phyloP scores from a whole-genome alignment of 768 basidiomycete genomes.

The Mycena albidolilacea region DNA sequence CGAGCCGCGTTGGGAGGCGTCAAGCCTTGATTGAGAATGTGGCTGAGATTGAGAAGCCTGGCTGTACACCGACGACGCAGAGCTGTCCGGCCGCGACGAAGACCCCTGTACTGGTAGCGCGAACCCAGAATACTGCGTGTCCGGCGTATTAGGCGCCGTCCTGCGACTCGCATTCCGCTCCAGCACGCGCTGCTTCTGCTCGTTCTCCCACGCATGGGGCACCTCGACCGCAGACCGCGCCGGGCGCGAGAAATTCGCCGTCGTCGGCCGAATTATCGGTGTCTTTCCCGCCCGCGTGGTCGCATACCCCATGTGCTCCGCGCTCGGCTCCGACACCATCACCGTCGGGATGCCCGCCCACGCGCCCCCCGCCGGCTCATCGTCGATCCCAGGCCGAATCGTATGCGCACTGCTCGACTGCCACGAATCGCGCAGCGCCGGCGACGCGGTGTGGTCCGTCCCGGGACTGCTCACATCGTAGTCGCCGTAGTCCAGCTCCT shows the following conservation, averaged over 20 bases:
- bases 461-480: slow-evolving; percentile 62
- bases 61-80: slow-evolving; percentile 36
- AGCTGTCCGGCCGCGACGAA: slow-evolving; percentile 26
- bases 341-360: slow-evolving; percentile 63
- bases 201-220: slow-evolving; percentile 54
- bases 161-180: slow-evolving; percentile 69
- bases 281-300: slow-evolving; percentile 51
- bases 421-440: slow-evolving; percentile 60
- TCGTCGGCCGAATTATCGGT: slow-evolving; percentile 61
- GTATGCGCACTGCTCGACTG: slow-evolving; percentile 45
- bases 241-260: slow-evolving; percentile 77
- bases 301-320: slow-evolving; percentile 42
- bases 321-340: slow-evolving; percentile 65
- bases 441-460: slow-evolving; percentile 46
- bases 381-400: slow-evolving; percentile 27
- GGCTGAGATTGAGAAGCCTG: slow-evolving; percentile 1
- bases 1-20: not conserved
- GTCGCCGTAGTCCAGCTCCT: slow-evolving; percentile 49
- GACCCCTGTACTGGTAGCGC: slow-evolving; percentile 20
- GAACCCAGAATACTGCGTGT: slow-evolving; percentile 16
- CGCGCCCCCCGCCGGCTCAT: slow-evolving; percentile 18
- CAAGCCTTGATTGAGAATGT: not conserved
- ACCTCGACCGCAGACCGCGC: slow-evolving; percentile 61
- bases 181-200: slow-evolving; percentile 65
- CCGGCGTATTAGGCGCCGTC: slow-evolving; percentile 47